phyloP scores from a whole-genome alignment of 2,329 filamentous ascomycete species.

The Talaromyces sp. region DNA sequence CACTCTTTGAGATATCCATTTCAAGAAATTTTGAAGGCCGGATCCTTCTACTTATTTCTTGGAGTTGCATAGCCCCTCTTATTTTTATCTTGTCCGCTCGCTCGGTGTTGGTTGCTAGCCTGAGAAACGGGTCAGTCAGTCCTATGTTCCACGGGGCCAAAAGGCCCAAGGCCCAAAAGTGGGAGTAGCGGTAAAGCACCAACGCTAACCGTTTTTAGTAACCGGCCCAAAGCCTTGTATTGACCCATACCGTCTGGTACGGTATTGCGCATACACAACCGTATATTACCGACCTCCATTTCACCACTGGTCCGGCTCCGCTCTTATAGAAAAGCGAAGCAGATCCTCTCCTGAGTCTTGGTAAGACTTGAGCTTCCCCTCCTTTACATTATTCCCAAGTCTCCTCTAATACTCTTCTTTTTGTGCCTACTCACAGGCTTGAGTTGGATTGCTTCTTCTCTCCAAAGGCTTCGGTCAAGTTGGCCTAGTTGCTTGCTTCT shows the following conservation, averaged over 20 bases:
- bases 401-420: not conserved
- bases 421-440: not conserved
- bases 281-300: conserved; percentile 11
- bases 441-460: not conserved
- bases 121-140: not conserved
- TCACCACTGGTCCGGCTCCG: conserved; percentile 8
- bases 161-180: not conserved
- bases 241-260: conserved; percentile 12
- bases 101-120: not conserved
- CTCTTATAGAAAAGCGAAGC: conserved; percentile 18
- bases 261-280: conserved; percentile 6
- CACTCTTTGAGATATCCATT: not conserved
- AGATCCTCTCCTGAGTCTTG: conserved; percentile 13
- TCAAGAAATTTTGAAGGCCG: not conserved
- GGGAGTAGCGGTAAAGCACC: conserved; percentile 6
- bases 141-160: not conserved
- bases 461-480: not conserved
- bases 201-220: not conserved
- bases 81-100: not conserved
- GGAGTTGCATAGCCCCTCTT: not conserved
- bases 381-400: conserved; percentile 1
- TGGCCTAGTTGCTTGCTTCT: not conserved
- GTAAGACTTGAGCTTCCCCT: conserved; percentile 13
- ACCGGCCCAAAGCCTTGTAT: conserved; percentile 1
- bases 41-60: not conserved